These are phyloP conservation scores for Atalantia buxifolia DNA, from an alignment of 345 rosid species.

Conservation along the genomic window DNA sequence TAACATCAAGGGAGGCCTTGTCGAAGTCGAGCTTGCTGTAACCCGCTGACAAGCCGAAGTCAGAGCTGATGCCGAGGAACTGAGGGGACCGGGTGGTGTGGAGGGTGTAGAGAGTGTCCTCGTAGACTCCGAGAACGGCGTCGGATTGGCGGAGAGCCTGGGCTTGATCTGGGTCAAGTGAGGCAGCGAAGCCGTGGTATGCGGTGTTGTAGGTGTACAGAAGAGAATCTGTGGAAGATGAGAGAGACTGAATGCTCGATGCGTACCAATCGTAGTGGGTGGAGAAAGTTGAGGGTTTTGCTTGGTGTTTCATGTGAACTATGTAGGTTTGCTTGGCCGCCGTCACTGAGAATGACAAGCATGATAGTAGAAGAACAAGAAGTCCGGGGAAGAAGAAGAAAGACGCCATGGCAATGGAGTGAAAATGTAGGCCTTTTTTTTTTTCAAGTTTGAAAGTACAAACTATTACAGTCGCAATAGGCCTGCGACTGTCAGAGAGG, in stretches of 20 bases:
- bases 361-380: constrained; percentile 15
- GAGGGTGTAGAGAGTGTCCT: constrained; percentile 66
- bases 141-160: constrained; percentile 44
- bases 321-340: constrained; percentile 59
- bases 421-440: too few species aligned
- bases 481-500: constrained; percentile 11
- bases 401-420: constrained; percentile 3
- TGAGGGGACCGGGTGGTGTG: constrained; percentile 84
- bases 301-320: constrained; percentile 62
- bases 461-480: neutral
- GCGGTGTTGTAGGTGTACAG: constrained; percentile 63
- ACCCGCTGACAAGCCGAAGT: constrained; percentile 34
- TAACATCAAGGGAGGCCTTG: constrained; percentile 44
- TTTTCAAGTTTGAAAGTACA: neutral
- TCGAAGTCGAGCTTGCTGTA: constrained; percentile 27
- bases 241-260: constrained; percentile 49
- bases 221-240: constrained; percentile 42
- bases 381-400: constrained; percentile 14
- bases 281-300: constrained; percentile 48
- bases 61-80: constrained; percentile 64
- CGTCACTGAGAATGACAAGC: neutral
- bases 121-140: constrained; percentile 61
- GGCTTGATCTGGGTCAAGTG: constrained; percentile 51
- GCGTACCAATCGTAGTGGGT: constrained; percentile 76
- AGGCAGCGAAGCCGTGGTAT: constrained; percentile 72